Evolutionary conservation across 2,329 filamentous ascomycete species (phyloP), one percentile per base, ranked within the genome.

Genomic region (Biscogniauxia marginata): DNA sequence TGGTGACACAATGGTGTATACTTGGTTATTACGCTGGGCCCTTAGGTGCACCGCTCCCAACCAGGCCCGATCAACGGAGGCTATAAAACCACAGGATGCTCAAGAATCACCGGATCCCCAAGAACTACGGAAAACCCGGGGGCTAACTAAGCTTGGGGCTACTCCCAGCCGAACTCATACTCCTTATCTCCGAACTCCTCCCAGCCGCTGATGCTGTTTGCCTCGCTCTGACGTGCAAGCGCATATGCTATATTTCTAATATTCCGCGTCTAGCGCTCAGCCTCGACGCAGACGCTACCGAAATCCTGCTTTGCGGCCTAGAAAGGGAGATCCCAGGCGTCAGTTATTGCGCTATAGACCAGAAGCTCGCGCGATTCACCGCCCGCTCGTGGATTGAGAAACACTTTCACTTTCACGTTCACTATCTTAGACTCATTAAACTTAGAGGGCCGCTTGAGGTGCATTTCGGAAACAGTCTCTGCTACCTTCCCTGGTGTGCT

Each of bases 181-280:
- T 58, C 46, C 49, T 58, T 49, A 45, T 58, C 46, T 52, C 50
- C 46, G 53, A 56, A 50, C 46, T 53, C 30, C 49, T 58, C 22
- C 49, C 45, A 25, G 8, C 20, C 23, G 56, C 46, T 51, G 53
- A 58, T 46, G 30, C 49, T n/a, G 30, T 51, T 56, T 58, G 53
- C 44, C 53, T 58, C 45, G 56, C 53, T 49, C 53, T 58, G 49
- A 58, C 56, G 23, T 58, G 53, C 49, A 56, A 53, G n/a, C 49
- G 45, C 20, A 53, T 58, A 49, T 50, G 49, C 49, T 43, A 43
- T 39, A 50, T 58, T 9, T 16, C 16, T 11, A 34, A 47, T 50
- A n/a, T n/a, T n/a, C n/a, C n/a, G n/a, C n/a, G n/a, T n/a, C 30
- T 55, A 49, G 56, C 48, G 21, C 46, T 13, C 21, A 45, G 53